Base-by-base conservation (phyloP, 768 basidiomycete genomes). In the Scleroderma citrinum region DNA sequence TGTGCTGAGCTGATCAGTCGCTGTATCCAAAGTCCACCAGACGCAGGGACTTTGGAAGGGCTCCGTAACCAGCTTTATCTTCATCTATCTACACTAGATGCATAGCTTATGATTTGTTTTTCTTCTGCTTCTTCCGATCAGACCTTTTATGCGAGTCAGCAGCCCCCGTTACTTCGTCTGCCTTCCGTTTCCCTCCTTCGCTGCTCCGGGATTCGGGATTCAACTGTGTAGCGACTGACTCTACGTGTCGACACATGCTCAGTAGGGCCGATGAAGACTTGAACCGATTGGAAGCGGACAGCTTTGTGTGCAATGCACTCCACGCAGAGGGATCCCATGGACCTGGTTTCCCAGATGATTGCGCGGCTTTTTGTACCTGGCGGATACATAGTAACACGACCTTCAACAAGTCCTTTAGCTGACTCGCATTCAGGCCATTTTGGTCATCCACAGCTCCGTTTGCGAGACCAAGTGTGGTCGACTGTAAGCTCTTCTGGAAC, bases 321-420 rank as follows among this genome's bases (percentile, higher is more conserved):
- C 92, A 90, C 2, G 68, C 62, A 4, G 70, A 58, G 1, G 80
- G 70, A 45, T 81, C 72, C 92, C 92, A 95, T 5, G 75, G 65
- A 4, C 62, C 55, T 11, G 60, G 48, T 13, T 73, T 53, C 3
- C 64, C 58, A 14, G 64, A 64, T 0, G 66, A 50, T 26, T 58
- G 42, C 75, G 60, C 7, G 76, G 75, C 48, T 80, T 81, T 50
- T 51, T 50, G 63, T 1, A 82, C 80, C 51, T 82, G 81, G 46
- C 89, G 81, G n/a, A 83, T 71, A 43, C 79, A 78, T 17, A 75
- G 59, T 23, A 89, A 68, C 0, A 73, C 83, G 45, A 87, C 67
- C 65, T 89, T 93, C 49, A 92, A 64, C 17, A 92, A 62, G n/a
- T 87, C 85, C 67, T 91, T 95, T 59, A 86, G 59, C 53, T 91